These are phyloP conservation scores for Nakazawaea anatomiae DNA, from an alignment of 805 yeast species.

Conservation along the genomic window DNA sequence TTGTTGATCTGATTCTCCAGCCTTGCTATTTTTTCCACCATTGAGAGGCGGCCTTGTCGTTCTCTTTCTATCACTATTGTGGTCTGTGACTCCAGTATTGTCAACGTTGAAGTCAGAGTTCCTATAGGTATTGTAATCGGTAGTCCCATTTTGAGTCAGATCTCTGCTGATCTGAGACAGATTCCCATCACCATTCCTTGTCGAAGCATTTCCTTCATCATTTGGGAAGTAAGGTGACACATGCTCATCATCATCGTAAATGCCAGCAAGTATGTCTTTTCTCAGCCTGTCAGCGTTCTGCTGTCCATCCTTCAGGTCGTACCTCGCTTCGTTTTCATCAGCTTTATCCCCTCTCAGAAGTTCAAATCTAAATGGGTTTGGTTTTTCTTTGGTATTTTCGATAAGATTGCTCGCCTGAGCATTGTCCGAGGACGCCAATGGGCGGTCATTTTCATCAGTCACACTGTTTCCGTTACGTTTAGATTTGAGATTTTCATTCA, in stretches of 20 bases:
- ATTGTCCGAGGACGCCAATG: background rate
- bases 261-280: background rate
- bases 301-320: background rate
- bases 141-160: background rate
- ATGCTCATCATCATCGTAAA: background rate
- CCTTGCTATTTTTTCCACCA: background rate
- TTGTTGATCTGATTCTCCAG: background rate
- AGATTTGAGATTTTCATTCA: background rate
- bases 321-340: constrained; percentile 3
- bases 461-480: background rate
- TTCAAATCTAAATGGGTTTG: background rate
- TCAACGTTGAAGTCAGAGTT: background rate
- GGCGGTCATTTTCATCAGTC: background rate
- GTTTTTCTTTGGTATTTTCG: background rate
- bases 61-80: background rate
- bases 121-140: background rate
- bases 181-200: background rate
- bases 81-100: background rate
- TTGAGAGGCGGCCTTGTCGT: background rate
- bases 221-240: background rate
- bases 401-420: background rate
- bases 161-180: background rate
- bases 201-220: background rate
- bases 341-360: constrained; percentile 1
- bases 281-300: background rate